Percentiles rank a stretch among this genome's conserved stretches.
phyloP scores from a whole-genome alignment of 768 basidiomycete species.

The Collybia sordida region DNA sequence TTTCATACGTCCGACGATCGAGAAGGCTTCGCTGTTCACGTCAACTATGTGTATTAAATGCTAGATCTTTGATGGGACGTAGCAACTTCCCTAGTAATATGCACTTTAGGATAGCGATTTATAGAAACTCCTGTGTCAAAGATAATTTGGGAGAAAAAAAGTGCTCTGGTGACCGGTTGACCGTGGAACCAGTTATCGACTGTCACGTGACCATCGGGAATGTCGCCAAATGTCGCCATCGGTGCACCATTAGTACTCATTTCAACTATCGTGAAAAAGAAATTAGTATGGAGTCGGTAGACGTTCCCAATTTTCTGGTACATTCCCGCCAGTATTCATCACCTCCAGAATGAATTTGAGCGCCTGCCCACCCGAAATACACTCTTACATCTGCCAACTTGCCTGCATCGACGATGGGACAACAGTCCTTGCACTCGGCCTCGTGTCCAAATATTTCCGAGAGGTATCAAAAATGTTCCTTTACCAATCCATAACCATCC shows the following conservation, averaged over 20 bases:
- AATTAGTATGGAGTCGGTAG: not conserved
- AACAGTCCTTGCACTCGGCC: slow-evolving; percentile 33
- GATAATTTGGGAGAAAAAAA: too few relatives aligned
- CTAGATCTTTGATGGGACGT: too few relatives aligned
- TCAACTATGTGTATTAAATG: too few relatives aligned
- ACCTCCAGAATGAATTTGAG: slow-evolving; percentile 25
- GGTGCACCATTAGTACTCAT: slow-evolving; percentile 16
- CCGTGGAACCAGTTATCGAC: too few relatives aligned
- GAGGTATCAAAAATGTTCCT: slow-evolving; percentile 36
- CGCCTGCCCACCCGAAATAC: slow-evolving; percentile 41
- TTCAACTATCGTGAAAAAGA: not conserved
- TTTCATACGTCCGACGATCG: not conserved
- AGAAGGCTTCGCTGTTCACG: not conserved
- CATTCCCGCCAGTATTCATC: not conserved
- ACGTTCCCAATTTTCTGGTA: not conserved
- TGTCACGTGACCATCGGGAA: not conserved
- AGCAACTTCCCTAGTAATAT: too few relatives aligned
- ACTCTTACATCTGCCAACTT: slow-evolving; percentile 41
- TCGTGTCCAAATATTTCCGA: slow-evolving; percentile 39
- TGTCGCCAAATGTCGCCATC: slow-evolving; percentile 25
- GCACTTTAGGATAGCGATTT: too few relatives aligned
- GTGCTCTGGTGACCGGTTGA: too few relatives aligned
- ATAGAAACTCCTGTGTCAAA: too few relatives aligned
- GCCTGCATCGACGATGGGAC: slow-evolving; percentile 39
- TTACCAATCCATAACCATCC: slow-evolving; percentile 38